Base-by-base conservation (phyloP, 2,329 filamentous ascomycete genomes). In the Alternaria rosae region DNA sequence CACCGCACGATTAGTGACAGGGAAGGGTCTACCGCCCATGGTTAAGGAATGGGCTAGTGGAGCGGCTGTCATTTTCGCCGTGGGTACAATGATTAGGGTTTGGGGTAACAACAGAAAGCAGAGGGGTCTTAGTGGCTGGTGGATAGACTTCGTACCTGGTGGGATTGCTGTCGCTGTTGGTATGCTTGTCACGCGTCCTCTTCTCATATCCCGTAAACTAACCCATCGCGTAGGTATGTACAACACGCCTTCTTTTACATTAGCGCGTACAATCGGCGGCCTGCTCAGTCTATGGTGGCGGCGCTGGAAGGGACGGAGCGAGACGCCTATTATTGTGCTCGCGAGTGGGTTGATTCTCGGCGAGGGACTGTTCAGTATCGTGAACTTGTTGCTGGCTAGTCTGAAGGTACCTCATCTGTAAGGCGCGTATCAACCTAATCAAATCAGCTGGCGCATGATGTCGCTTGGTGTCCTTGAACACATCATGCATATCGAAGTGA, bases 161-260 rank as follows among this genome's bases (percentile, higher is more conserved):
- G 95, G 95, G 0, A 97, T 99, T 72, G 94, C 95, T 3, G 94
- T 99, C 20, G 95, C 95, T 41, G 93, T 97, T 72, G 94, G 90
- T 91, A 80, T 78, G 86, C 82, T 17, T 21, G 5, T 48, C 43
- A 20, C 15, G 13, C 13, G 10, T 10, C 26, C 15, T 30, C 28
- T 45, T 5, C 3, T 23, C 13, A 21, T 6, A 3, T 41, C 2
- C 28, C 11, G 45, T 17, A 21, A 48, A 35, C 52, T 68, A 43
- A 68, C 47, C 9, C 23, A 6, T 6, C 5, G 5, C 23, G 4
- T 28, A 90, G 91, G 95, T 51, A 99, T 99, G 89, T 99, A 98
- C 81, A 99, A 98, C 72, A 93, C 94, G 0, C 95, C 95, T 0
- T 97, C 93, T 0, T 99, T 99, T 76, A 99, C 95, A 0, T 83